Percentiles rank a stretch among this genome's conserved stretches.
Conservation (phyloP, 148 eudicot species). For the Diospyros lotus region DNA sequence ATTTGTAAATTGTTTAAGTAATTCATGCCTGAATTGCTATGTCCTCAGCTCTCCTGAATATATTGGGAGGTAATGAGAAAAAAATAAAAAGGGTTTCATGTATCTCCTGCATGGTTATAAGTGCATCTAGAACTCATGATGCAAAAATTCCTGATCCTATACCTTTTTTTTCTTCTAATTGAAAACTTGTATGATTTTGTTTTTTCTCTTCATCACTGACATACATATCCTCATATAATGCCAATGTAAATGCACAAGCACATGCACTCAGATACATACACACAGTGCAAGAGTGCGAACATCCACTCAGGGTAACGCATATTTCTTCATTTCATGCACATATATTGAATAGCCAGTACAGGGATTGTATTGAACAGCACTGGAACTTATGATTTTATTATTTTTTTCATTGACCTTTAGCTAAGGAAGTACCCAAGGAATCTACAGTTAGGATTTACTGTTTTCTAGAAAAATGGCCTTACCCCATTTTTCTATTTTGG, state of each 20-base stretch:
- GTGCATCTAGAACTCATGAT: not conserved
- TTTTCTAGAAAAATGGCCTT: not conserved
- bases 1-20: too few relatives aligned
- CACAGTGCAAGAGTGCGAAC: not conserved
- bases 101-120: not conserved
- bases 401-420: not conserved
- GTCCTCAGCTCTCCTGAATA: not conserved
- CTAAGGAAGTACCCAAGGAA: not conserved
- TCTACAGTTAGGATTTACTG: not conserved
- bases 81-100: not conserved
- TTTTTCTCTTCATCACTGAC: not conserved
- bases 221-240: not conserved
- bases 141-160: too few relatives aligned
- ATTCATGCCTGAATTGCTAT: too few relatives aligned
- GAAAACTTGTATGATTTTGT: not conserved
- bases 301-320: too few relatives aligned
- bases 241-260: too few relatives aligned
- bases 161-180: too few relatives aligned
- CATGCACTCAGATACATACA: too few relatives aligned
- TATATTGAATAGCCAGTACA: not conserved
- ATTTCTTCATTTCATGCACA: slow-evolving; percentile 2
- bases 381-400: not conserved
- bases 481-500: not conserved
- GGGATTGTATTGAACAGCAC: not conserved
- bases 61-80: not conserved